Base-by-base conservation (phyloP, 495 filamentous ascomycete genomes). In the Aspergillus steynii region DNA sequence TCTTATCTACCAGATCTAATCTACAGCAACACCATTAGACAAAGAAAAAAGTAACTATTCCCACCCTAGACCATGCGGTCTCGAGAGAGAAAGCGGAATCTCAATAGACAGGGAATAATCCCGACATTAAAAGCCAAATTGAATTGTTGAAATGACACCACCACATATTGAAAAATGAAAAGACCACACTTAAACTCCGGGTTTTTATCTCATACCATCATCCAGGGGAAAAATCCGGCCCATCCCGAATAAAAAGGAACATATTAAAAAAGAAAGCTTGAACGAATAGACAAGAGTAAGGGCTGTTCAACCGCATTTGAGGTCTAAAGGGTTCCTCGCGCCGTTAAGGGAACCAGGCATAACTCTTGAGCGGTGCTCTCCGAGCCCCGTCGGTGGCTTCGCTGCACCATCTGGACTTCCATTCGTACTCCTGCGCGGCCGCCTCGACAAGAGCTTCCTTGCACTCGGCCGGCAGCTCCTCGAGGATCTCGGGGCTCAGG, bases 341-440 rank as follows among this genome's bases (percentile, higher is more conserved):
- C 27, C 15, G 29, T 74, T 59, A 81, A 20, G 77, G 76, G 55
- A 71, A 77, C 78, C 78, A 81, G 7, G 76, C 73, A 64, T 82
- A 83, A 53, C 76, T 80, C 68, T 88, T 83, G 46, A 78, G 75
- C 12, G 85, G 74, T 28, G 72, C 74, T 14, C 72, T 72, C 20
- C 86, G 74, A 37, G 73, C 56, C 8, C 77, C 80, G 61, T 83
- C 82, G 5, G 72, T 63, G 5, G 70, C 73, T 70, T 96, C 92
- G 3, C 80, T 80, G 34, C 80, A 80, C 90, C 90, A 95, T 29
- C 73, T 82, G 15, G 70, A 73, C 74, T 91, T 92, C 93, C 93
- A 97, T 50, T 81, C 73, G 50, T 70, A 72, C 66, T 96, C 90
- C 26, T 76, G 73, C 9, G 76, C 70, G 14, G 86, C 74, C 3